These are phyloP conservation scores for Phytophthora tubulina DNA, from an alignment of 352 stramenopile genomes.

Conservation along the genomic window DNA sequence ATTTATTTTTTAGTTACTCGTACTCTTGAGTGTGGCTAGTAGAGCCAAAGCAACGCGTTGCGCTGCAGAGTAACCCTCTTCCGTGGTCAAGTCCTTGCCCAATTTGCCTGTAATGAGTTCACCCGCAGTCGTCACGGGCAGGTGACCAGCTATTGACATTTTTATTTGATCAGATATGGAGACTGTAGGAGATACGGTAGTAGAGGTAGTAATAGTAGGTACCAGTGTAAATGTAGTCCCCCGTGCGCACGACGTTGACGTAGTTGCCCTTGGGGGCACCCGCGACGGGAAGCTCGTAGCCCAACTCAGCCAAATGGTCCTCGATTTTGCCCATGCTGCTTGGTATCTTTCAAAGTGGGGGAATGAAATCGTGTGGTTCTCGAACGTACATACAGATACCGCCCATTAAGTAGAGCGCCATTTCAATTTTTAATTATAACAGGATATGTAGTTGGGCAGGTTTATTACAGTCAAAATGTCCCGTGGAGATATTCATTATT, in stretches of 20 bases:
- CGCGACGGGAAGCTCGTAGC: conserved; percentile 79
- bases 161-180: conserved; percentile 4
- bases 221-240: conserved; percentile 90
- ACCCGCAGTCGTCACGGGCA: conserved; percentile 72
- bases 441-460: too few species aligned
- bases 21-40: conserved; percentile 91
- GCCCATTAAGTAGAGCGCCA: too few species aligned
- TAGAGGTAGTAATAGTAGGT: not conserved
- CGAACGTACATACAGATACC: not conserved
- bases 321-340: conserved; percentile 65
- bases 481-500: too few species aligned
- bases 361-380: not conserved
- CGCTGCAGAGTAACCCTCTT: conserved; percentile 92
- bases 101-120: conserved; percentile 90
- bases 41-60: conserved; percentile 90
- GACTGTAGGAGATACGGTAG: too few species aligned
- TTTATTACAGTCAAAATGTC: too few species aligned
- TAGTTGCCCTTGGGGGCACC: conserved; percentile 92
- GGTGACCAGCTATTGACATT: conserved; percentile 66
- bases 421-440: too few species aligned
- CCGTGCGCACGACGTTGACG: conserved; percentile 76
- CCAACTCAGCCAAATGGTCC: conserved; percentile 62
- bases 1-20: conserved; percentile 8
- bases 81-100: conserved; percentile 85
- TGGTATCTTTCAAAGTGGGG: conserved; percentile 26